A percentile compares a stretch with the other conserved stretches of the same genome.
Conservation (phyloP, 306 rosid species). For the Trifolium subterraneum region DNA sequence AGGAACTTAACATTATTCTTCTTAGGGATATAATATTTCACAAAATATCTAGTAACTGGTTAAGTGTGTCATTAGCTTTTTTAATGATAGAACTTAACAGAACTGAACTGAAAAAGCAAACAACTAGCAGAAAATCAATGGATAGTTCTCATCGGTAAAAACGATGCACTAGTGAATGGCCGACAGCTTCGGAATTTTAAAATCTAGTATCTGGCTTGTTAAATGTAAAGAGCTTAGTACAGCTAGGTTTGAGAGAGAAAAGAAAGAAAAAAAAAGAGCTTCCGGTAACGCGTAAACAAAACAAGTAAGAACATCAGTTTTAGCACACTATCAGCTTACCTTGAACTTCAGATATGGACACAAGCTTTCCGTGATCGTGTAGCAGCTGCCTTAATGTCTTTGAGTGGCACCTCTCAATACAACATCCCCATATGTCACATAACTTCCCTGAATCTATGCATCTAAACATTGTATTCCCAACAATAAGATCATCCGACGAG, state of each 20-base stretch:
- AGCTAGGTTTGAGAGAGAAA: not conserved
- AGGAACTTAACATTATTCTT: not conserved
- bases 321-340: conserved; percentile 55
- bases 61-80: conserved; percentile 20
- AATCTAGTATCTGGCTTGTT: not conserved
- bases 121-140: not conserved
- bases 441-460: conserved; percentile 72
- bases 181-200: conserved; percentile 5
- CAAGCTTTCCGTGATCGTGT: conserved; percentile 81
- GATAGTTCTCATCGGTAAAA: conserved; percentile 29
- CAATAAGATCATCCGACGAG: conserved; percentile 59
- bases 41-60: conserved; percentile 3
- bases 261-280: too few species aligned
- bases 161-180: not conserved
- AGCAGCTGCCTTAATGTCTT: conserved; percentile 91
- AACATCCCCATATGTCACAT: conserved; percentile 72
- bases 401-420: conserved; percentile 89
- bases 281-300: not conserved
- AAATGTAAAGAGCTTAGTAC: conserved; percentile 17
- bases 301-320: conserved; percentile 27
- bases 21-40: not conserved
- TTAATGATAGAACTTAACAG: conserved; percentile 24
- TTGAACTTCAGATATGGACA: conserved; percentile 90
- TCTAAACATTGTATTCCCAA: conserved; percentile 62
- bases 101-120: conserved; percentile 17